A percentile compares a stretch with the other conserved stretches of the same genome.
Evolutionary conservation across 2,329 filamentous ascomycete species (phyloP).

Genomic region (Colletotrichum shisoi): DNA sequence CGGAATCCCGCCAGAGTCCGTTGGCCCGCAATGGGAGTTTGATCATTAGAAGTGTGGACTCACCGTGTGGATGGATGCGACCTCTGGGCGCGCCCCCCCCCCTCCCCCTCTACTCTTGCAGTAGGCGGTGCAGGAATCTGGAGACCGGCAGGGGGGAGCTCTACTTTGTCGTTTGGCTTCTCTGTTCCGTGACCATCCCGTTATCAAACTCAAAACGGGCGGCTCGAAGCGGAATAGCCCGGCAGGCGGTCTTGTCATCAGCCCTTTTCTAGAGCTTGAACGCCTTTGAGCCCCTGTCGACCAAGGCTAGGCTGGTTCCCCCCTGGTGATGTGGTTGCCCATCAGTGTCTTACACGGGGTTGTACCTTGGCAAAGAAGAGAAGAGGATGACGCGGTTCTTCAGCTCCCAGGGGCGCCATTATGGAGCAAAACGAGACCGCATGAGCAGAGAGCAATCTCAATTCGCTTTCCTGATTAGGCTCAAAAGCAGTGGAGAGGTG

Average conservation of each 20-base stretch:
- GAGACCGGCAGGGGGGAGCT: not conserved
- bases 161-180: too few relatives aligned
- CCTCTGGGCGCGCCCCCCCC: slow-evolving; percentile 33
- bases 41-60: slow-evolving; percentile 23
- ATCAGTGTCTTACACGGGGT: slow-evolving; percentile 20
- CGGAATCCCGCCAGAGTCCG: not conserved
- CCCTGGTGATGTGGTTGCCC: not conserved
- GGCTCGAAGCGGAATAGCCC: not conserved
- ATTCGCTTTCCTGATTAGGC: slow-evolving; percentile 14
- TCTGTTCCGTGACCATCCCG: slow-evolving; percentile 17
- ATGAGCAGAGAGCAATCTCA: slow-evolving; percentile 18
- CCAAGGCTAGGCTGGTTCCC: slow-evolving; percentile 19
- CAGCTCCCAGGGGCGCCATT: not conserved
- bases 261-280: slow-evolving; percentile 25
- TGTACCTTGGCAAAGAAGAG: slow-evolving; percentile 9
- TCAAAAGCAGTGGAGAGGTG: not conserved
- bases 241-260: slow-evolving; percentile 14
- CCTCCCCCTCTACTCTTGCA: not conserved
- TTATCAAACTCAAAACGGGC: slow-evolving; percentile 12
- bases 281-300: slow-evolving; percentile 10
- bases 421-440: not conserved
- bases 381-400: not conserved
- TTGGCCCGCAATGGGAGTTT: slow-evolving; percentile 22
- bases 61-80: slow-evolving; percentile 28
- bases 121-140: slow-evolving; percentile 25